Base-by-base conservation (phyloP, 176 grass and related monocot genomes). In the Ensete glaucum region DNA sequence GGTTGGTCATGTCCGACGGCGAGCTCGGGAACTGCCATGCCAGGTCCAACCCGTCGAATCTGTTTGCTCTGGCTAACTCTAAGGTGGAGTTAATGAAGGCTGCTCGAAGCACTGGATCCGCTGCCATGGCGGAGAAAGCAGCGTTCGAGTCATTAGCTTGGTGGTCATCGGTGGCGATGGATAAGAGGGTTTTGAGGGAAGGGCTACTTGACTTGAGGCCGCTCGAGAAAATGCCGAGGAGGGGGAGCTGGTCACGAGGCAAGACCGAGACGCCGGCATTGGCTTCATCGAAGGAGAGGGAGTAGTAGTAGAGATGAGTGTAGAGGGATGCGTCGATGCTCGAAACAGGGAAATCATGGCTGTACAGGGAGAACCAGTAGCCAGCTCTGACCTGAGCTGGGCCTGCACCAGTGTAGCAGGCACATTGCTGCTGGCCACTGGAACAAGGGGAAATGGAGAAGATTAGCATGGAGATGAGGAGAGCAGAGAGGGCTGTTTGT, bases 221-320 rank as follows among this genome's bases (percentile, higher is more conserved):
- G 67, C 59, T 22, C 26, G 88, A 90, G 80, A 97, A 93, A 50
- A 64, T 55, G 63, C 80, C 76, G 54, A 97, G 79, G 71, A 81
- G 76, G 27, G 51, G 62, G 23, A 49, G 66, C 58, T 80, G 59
- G 62, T 73, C 81, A 2, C 0, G 34, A 43, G 48, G 43, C 14
- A 82, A 86, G 3, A 86, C 69, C 16, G 9, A 51, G 52, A 73
- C 67, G 34, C 43, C 53, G 63, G 14, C 75, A 8, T 52, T 73
- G 59, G 13, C 26, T 16, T 72, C 81, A 57, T 90, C 76, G 26
- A 6, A 6, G 34, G 34, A 43, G 34, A 82, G 26, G 0, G 79
- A 83, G 23, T 29, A 86, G 80, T 89, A 98, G 80, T 87, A 93
- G 71, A 98, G 79, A 8, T 98, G 90, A 24, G 90, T 98, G 86